A percentile compares a stretch with the other conserved stretches of the same genome.
Conservation (phyloP, 495 filamentous ascomycete genomes). For the Penicillium verhagenii region DNA sequence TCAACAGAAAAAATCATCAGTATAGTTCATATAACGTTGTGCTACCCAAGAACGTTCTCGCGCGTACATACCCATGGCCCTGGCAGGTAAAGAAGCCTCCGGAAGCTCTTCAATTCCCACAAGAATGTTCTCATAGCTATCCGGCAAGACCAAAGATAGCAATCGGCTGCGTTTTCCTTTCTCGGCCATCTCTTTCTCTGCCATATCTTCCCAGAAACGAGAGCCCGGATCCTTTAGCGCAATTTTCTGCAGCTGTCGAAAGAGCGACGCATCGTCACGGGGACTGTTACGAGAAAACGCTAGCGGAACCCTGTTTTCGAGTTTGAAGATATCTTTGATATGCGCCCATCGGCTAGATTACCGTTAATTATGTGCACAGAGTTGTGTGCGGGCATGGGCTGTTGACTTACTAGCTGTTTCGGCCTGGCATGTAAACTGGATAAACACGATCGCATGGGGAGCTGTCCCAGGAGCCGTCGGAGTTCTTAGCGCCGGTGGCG, state of each 20-base stretch:
- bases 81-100: not conserved
- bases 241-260: slow-evolving; percentile 6
- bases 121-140: slow-evolving; percentile 7
- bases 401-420: slow-evolving; percentile 21
- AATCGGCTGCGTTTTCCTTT: slow-evolving; percentile 19
- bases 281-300: not conserved
- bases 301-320: not conserved
- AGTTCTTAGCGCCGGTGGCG: slow-evolving; percentile 4
- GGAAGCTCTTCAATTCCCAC: not conserved
- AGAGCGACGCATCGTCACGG: slow-evolving; percentile 3
- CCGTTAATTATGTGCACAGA: not conserved
- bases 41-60: not conserved
- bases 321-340: slow-evolving; percentile 8
- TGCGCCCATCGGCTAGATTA: slow-evolving; percentile 9
- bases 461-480: slow-evolving; percentile 7
- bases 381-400: not conserved
- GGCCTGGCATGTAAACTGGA: slow-evolving; percentile 16
- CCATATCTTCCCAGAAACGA: slow-evolving; percentile 19
- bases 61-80: not conserved
- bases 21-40: not conserved
- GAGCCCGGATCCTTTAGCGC: not conserved
- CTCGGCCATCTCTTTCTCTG: not conserved
- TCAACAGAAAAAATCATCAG: not conserved
- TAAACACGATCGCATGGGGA: slow-evolving; percentile 9
- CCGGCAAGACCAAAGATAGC: slow-evolving; percentile 4